phyloP scores from a whole-genome alignment of 768 basidiomycete genomes.

The Pholiota molesta region DNA sequence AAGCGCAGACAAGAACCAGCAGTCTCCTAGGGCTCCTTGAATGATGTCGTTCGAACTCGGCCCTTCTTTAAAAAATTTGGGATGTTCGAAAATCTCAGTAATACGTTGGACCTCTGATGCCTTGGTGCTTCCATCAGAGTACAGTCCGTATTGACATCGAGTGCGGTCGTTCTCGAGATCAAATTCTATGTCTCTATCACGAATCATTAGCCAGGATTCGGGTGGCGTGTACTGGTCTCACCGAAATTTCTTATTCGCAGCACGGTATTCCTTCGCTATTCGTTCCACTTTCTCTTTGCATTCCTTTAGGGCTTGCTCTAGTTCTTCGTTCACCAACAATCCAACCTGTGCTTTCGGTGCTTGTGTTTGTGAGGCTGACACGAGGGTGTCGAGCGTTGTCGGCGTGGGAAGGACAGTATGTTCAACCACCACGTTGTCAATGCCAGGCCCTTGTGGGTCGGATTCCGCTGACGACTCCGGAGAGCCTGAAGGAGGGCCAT shows the following conservation, averaged over 20 bases:
- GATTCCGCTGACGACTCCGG: neutral
- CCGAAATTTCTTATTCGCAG: slow-evolving; percentile 50
- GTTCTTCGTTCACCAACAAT: slow-evolving; percentile 49
- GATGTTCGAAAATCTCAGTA: slow-evolving; percentile 54
- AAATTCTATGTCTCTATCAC: slow-evolving; percentile 51
- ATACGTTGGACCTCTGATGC: slow-evolving; percentile 46
- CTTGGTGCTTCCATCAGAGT: slow-evolving; percentile 15
- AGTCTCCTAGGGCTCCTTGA: slow-evolving; percentile 52
- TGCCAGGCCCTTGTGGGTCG: neutral
- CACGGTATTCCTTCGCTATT: slow-evolving; percentile 46
- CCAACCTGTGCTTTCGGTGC: slow-evolving; percentile 33
- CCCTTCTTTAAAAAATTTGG: slow-evolving; percentile 41
- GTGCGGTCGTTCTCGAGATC: slow-evolving; percentile 46
- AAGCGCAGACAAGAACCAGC: slow-evolving; percentile 58
- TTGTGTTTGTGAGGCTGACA: neutral
- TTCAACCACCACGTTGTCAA: neutral
- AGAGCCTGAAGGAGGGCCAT: neutral
- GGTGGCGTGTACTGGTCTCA: slow-evolving; percentile 18
- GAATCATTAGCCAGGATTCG: neutral
- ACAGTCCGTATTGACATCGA: slow-evolving; percentile 43
- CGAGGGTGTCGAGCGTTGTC: neutral
- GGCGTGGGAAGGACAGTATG: neutral
- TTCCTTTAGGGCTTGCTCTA: slow-evolving; percentile 44
- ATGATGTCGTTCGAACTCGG: slow-evolving; percentile 44
- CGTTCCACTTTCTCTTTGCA: slow-evolving; percentile 44